These are phyloP conservation scores for Eremochloa ophiuroides DNA, from an alignment of 176 grass and related monocot genomes.

Conservation along the genomic window DNA sequence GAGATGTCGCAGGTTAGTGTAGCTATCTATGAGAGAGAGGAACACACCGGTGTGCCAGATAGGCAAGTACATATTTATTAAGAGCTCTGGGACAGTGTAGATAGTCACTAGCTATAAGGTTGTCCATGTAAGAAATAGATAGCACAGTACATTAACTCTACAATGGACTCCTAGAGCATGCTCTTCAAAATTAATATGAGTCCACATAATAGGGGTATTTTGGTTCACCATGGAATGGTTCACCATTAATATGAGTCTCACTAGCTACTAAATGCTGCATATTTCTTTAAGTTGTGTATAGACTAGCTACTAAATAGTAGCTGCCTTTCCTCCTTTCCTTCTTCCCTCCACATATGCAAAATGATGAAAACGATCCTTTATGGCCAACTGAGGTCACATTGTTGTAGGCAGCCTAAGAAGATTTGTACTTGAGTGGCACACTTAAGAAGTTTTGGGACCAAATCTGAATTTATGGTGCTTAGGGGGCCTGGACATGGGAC, in stretches of 20 bases:
- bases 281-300: background rate
- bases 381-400: background rate
- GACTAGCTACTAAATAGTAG: background rate
- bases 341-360: background rate
- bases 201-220: background rate
- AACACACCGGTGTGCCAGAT: background rate
- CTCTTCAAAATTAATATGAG: background rate
- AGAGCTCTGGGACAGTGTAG: background rate
- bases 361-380: background rate
- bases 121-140: background rate
- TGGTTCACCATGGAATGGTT: too few species aligned
- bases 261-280: background rate
- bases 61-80: background rate
- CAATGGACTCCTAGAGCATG: background rate
- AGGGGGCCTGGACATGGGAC: background rate
- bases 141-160: background rate
- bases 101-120: background rate
- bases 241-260: too few species aligned
- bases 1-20: background rate
- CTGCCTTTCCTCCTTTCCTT: background rate
- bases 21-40: background rate
- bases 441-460: background rate
- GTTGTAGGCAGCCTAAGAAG: background rate
- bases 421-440: background rate
- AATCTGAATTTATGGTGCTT: background rate